phyloP scores from a whole-genome alignment of 2,329 filamentous ascomycete genomes.

The Hortaea werneckii region DNA sequence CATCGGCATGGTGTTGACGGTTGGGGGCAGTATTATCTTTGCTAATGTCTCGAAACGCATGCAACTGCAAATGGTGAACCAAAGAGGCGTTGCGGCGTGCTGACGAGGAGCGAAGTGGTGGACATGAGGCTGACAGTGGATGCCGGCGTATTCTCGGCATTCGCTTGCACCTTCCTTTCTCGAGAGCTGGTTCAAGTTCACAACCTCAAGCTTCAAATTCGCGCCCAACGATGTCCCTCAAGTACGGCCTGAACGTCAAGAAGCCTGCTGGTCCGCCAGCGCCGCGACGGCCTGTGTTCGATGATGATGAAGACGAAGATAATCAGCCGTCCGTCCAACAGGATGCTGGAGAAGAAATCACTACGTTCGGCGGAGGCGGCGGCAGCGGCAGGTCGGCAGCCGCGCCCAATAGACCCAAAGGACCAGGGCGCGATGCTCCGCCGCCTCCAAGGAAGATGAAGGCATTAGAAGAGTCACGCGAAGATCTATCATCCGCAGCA shows the following conservation, averaged over 20 bases:
- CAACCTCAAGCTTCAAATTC: neutral
- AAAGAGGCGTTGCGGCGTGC: neutral
- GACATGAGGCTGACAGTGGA: neutral
- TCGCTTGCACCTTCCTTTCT: slow-evolving; percentile 1
- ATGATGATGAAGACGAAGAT: slow-evolving; percentile 21
- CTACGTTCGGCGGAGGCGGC: slow-evolving; percentile 40
- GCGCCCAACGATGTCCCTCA: slow-evolving; percentile 21
- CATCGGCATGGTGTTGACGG: slow-evolving; percentile 4
- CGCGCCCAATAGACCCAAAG: neutral
- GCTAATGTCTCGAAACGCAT: neutral
- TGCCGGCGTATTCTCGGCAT: neutral
- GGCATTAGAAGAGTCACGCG: slow-evolving; percentile 23
- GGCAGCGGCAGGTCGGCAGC: neutral
- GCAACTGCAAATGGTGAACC: neutral
- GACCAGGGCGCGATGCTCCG: neutral
- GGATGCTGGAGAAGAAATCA: slow-evolving; percentile 44
- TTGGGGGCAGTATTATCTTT: neutral
- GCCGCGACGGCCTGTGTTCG: slow-evolving; percentile 10
- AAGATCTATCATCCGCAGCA: slow-evolving; percentile 55
- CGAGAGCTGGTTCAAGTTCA: neutral
- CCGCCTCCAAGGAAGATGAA: slow-evolving; percentile 32
- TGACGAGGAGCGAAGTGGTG: neutral
- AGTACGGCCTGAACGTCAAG: slow-evolving; percentile 28
- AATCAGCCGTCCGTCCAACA: neutral
- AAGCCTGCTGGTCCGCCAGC: slow-evolving; percentile 15